Evolutionary conservation across 2,329 filamentous ascomycete genomes (phyloP).

Genomic region (Incumbomyces delicatus): DNA sequence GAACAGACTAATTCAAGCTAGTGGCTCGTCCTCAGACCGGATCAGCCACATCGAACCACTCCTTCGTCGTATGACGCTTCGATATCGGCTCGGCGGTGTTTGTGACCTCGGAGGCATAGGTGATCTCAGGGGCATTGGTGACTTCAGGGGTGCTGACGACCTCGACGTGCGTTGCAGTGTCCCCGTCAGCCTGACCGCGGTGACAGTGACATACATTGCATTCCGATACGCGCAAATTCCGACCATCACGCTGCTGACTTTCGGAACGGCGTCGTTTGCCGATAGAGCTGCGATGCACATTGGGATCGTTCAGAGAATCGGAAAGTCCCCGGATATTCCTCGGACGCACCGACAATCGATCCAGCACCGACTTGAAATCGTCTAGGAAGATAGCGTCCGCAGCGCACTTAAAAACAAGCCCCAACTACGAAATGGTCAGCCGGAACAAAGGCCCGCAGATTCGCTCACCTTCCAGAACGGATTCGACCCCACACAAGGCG

Average conservation of each 20-base stretch:
- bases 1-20: too few relatives aligned
- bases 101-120: too few relatives aligned
- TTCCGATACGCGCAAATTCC: neutral
- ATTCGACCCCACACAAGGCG: conserved; percentile 33
- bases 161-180: neutral
- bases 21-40: neutral
- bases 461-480: conserved; percentile 40
- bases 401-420: conserved; percentile 56
- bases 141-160: too few relatives aligned
- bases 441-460: neutral
- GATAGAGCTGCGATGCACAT: neutral
- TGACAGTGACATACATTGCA: neutral
- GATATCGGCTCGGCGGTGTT: too few relatives aligned
- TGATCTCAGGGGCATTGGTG: too few relatives aligned
- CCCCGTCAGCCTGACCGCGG: neutral
- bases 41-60: neutral
- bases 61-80: neutral
- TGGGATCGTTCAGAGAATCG: neutral
- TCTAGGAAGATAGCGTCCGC: conserved; percentile 56
- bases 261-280: neutral
- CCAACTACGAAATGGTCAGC: conserved; percentile 24
- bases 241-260: neutral
- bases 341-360: conserved; percentile 18
- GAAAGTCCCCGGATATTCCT: neutral
- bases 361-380: conserved; percentile 53